These are phyloP conservation scores for Colletotrichum tropicale DNA, from an alignment of 2,329 filamentous ascomycete species.

Conservation along the genomic window DNA sequence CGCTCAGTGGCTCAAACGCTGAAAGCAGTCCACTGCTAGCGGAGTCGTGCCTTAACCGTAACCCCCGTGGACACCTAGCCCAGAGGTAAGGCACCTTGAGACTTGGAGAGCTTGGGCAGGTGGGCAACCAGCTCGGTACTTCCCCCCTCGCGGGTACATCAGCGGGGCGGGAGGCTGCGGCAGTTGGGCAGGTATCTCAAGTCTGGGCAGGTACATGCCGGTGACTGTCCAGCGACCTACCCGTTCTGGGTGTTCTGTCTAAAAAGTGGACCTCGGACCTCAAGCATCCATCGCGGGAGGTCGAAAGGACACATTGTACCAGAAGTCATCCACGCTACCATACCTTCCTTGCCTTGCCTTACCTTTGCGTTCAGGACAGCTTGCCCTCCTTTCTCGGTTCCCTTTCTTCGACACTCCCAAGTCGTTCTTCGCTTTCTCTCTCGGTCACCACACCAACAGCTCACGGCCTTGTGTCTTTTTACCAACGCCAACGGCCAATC, in stretches of 20 bases:
- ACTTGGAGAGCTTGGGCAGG: not conserved
- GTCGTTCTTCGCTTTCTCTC: not conserved
- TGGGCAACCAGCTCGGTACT: not conserved
- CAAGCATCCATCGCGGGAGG: slow-evolving; percentile 17
- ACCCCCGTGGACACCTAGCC: not conserved
- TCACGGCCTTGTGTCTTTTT: not conserved
- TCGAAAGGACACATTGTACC: slow-evolving; percentile 22
- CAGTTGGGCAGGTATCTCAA: not conserved
- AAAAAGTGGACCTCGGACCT: slow-evolving; percentile 20
- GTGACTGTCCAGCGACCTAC: slow-evolving; percentile 1
- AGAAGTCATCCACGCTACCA: slow-evolving; percentile 14
- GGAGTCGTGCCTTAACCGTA: slow-evolving; percentile 17
- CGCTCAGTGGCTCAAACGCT: slow-evolving; percentile 5
- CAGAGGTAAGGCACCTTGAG: not conserved
- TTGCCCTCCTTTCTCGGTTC: slow-evolving; percentile 6
- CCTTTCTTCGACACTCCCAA: not conserved
- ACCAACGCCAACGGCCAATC: slow-evolving; percentile 7
- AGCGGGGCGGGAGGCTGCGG: not conserved
- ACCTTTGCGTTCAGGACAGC: slow-evolving; percentile 7
- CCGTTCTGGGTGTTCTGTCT: slow-evolving; percentile 17
- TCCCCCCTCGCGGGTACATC: not conserved
- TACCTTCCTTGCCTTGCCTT: not conserved
- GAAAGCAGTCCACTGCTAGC: slow-evolving; percentile 12
- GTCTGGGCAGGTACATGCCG: not conserved
- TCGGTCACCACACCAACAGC: not conserved